phyloP scores from a whole-genome alignment of 2,329 filamentous ascomycete species.

The Neocatenulostroma microsporum region DNA sequence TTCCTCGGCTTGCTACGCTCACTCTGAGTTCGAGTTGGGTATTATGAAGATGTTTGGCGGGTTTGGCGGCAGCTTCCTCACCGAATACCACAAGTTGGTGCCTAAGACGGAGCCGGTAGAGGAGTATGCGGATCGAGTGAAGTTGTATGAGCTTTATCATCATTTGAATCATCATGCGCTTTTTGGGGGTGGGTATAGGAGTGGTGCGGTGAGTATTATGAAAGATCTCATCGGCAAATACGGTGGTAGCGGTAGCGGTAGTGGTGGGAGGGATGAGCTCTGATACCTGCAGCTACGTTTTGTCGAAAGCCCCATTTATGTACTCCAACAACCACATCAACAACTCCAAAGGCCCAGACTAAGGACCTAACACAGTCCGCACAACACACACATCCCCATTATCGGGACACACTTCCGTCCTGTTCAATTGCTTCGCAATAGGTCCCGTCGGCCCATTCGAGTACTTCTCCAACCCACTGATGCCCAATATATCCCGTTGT shows the following conservation, averaged over 20 bases:
- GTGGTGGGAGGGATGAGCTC: no score
- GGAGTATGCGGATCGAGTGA: conserved; percentile 78
- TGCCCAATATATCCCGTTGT: conserved; percentile 39
- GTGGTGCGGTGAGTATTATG: conserved; percentile 74
- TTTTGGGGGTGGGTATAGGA: conserved; percentile 72
- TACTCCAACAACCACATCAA: no score
- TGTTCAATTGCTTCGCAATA: conserved; percentile 49
- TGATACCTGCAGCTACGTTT: no score
- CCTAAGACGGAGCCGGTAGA: conserved; percentile 70
- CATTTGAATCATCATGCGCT: conserved; percentile 82
- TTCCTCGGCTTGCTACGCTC: conserved; percentile 71
- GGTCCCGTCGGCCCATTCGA: conserved; percentile 54
- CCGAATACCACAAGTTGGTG: conserved; percentile 66
- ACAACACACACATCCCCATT: conserved; percentile 37
- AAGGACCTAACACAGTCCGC: conserved; percentile 11
- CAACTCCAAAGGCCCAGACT: no score
- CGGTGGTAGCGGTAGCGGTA: no score
- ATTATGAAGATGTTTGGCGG: conserved; percentile 98
- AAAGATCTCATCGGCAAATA: conserved; percentile 65
- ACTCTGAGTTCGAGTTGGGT: conserved; percentile 82
- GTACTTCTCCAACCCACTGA: conserved; percentile 39
- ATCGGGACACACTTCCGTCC: conserved; percentile 51
- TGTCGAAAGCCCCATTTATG: no score
- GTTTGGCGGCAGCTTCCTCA: conserved; percentile 63
- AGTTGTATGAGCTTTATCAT: conserved; percentile 79